These are phyloP conservation scores for Prunus davidiana DNA, from an alignment of 306 rosid species.

Conservation along the genomic window DNA sequence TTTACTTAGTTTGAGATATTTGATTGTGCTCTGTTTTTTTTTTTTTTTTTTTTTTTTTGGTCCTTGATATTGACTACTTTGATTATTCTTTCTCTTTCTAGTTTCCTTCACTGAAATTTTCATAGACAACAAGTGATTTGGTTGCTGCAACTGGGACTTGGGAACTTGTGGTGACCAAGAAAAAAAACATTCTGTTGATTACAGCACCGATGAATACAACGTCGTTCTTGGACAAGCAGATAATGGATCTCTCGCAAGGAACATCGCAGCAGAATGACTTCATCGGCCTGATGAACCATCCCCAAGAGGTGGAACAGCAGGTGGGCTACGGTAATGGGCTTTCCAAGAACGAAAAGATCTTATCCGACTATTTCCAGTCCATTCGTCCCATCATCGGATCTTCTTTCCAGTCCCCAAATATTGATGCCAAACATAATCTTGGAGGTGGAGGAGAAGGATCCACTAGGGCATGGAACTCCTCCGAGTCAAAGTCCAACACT, in stretches of 20 bases:
- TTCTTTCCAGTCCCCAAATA: conserved; percentile 30
- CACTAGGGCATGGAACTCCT: conserved; percentile 52
- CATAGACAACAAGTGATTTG: conserved; percentile 24
- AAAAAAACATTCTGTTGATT: conserved; percentile 17
- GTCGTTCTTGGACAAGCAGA: conserved; percentile 85
- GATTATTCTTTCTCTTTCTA: conserved; percentile 4
- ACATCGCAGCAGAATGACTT: conserved; percentile 46
- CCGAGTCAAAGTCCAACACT: conserved; percentile 46
- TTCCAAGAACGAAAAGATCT: conserved; percentile 40
- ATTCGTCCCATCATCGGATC: conserved; percentile 50
- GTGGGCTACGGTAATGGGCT: conserved; percentile 36
- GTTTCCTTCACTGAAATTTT: conserved; percentile 32
- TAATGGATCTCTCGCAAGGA: conserved; percentile 77
- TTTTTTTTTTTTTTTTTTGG: neutral
- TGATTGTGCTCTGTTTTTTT: neutral
- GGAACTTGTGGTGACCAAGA: conserved; percentile 29
- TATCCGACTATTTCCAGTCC: conserved; percentile 81
- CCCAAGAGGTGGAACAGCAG: conserved; percentile 28
- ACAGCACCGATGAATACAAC: conserved; percentile 59
- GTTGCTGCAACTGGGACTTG: conserved; percentile 32
- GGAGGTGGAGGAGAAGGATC: conserved; percentile 15
- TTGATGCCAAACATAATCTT: conserved; percentile 36
- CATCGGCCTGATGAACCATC: conserved; percentile 52
- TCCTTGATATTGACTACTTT: neutral
- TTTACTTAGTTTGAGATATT: neutral